Evolutionary conservation across 192 early-diverging fungal species (phyloP), one percentile per base, ranked within the genome.

Genomic region (Spizellomyces sp.): DNA sequence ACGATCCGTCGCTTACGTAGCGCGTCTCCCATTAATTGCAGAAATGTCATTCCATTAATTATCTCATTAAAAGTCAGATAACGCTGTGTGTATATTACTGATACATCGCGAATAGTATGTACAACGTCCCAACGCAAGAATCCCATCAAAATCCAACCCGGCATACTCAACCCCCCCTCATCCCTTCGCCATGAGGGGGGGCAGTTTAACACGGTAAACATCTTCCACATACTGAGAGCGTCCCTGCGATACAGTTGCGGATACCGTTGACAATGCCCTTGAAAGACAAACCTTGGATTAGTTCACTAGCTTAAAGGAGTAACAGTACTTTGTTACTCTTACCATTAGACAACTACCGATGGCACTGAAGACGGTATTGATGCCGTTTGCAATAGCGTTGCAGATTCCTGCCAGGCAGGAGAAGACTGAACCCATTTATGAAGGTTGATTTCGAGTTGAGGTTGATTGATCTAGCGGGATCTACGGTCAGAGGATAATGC

Each of bases 251-350:
- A 50, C 73, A 75, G 59, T 62, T 68, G n/a, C 66, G 52, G 45
- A 75, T 61, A 66, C 64, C 73, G 66, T 69, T 67, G 73, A 75
- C 66, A 64, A 75, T 66, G 66, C 73, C 65, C 63, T 48, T 15
- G 6, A 14, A 19, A n/a, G 5, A 0, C 12, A 15, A 2, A 22
- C 2, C 2, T 12, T 17, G 2, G 21, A 22, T 61, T 10, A 14
- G 19, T 2, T 12, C 21, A 2, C 4, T 22, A 61, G 21, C 14
- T 41, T 14, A 4, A 61, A 14, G 59, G 2, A 27, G 12, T 17
- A 17, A 41, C 12, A 61, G 36, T 12, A 27, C 27, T 36, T 0
- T 14, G 59, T 0, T n/a, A 62, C 59, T 14, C 55, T n/a, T 19
- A 61, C 70, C 63, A 66, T 73, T 43, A 73, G 52, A 62, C 62